Base-by-base conservation (phyloP, 169 alveolate species). In the Plasmodium relictum region DNA sequence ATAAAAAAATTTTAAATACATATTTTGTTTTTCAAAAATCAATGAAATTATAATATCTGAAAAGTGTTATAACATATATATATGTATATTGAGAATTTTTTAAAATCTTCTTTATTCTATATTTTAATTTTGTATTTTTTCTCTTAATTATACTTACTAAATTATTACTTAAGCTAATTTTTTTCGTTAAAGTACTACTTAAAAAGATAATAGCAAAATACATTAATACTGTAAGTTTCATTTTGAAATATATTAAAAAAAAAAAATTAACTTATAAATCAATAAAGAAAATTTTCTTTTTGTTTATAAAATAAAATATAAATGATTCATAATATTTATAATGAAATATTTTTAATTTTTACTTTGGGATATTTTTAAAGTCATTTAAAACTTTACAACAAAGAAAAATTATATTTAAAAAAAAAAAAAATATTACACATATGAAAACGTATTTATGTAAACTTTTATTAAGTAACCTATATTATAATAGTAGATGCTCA, bases 171-270 rank as follows among this genome's bases (percentile, higher is more conserved):
- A 63, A 6, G 20, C 41, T 6, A 24, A 24, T 37, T 39, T 71
- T 76, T 66, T 76, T 76, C 56, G 76, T 71, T 66, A 76, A 54
- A 45, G 37, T 24, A 14, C 37, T 39, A n/a, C 45, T 56, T 41
- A 76, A 54, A 69, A 41, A 26, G 24, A 56, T 6, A 20, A 41
- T 18, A n/a, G 63, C 45, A 41, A 76, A 41, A 39, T 59, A 44
- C 26, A 42, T 20, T 12, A 76, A 10, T 22, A 2, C 14, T n/a
- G 16, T 42, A 31, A 56, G 9, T 66, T 62, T 76, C 88, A 76
- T 76, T 54, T 76, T 76, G 39, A 45, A 45, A 14, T 24, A 37
- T 10, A 14, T 10, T 14, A 48, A 48, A 9, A 14, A 10, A 14
- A 48, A 48, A 48, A 48, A 48, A 48, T 31, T 2, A 31, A 31